These are phyloP conservation scores for Suhomyces terraborum DNA, from an alignment of 1,139 yeast genomes.

Conservation along the genomic window DNA sequence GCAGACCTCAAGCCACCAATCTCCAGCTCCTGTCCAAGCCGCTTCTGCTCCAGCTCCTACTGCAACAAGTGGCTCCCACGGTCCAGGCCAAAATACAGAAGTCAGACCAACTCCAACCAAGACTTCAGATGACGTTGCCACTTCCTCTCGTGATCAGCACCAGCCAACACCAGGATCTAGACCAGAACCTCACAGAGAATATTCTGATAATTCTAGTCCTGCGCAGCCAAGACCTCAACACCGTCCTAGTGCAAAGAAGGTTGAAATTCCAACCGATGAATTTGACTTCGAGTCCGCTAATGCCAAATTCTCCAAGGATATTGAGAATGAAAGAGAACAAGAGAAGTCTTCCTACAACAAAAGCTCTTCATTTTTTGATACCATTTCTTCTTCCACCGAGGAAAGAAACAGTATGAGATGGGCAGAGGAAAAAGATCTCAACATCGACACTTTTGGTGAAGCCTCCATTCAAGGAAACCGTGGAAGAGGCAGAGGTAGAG, in stretches of 20 bases:
- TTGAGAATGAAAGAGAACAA: conserved; percentile 23
- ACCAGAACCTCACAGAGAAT: conserved; percentile 7
- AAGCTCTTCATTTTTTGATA: conserved; percentile 28
- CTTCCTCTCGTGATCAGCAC: conserved; percentile 2
- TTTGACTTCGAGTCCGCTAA: conserved; percentile 56
- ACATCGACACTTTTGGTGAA: conserved; percentile 32
- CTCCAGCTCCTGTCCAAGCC: conserved; percentile 5
- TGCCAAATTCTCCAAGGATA: conserved; percentile 48
- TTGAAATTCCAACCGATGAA: conserved; percentile 29
- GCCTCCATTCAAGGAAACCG: conserved; percentile 30
- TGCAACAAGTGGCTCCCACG: conserved; percentile 13
- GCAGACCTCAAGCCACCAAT: conserved; percentile 20
- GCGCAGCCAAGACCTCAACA: conserved; percentile 21
- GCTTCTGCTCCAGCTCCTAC: conserved; percentile 11
- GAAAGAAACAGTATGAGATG: conserved; percentile 51
- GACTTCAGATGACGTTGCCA: conserved; percentile 1
- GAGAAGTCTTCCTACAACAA: conserved; percentile 25
- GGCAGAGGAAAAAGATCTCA: conserved; percentile 56
- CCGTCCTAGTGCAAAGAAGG: conserved; percentile 16
- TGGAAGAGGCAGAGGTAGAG: conserved; percentile 36
- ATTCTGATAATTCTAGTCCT: conserved; percentile 4
- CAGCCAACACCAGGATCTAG: conserved; percentile 10
- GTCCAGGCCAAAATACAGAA: not conserved
- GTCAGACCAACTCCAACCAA: conserved; percentile 9
- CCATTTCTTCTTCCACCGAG: conserved; percentile 44